Evolutionary conservation across 179 eudicot genomes (phyloP), one percentile per base, ranked within the genome.

Genomic region (Beta corolliflora): DNA sequence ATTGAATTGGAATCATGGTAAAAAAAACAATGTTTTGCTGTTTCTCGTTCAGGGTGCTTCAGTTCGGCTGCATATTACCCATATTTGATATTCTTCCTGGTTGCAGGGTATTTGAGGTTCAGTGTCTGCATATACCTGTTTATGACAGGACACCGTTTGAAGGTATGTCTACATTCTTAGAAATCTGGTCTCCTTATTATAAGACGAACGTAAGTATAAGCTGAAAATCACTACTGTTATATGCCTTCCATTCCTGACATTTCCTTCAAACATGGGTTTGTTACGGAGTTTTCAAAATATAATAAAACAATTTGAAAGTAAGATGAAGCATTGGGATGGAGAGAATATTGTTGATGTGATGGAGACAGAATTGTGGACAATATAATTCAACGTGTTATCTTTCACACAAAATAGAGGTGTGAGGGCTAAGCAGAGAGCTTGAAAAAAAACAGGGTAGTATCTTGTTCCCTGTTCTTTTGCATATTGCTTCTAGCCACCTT

Each of bases 41-140:
- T 25, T 59, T 63, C 36, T 21, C 10, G 11, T 36, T 36, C 9
- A 29, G 23, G 67, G 23, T 48, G 60, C 77, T 70, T 76, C 25
- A 14, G 3, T 19, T 61, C 13, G 13, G 55, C 41, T 52, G 25
- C 60, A 16, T 52, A 21, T 18, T 71, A 78, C 29, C 53, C 53
- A 54, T 44, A 3, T 67, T 25, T 75, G 54, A 80, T 71, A 9
- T 13, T 70, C 59, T 66, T 44, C 52, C 83, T 83, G 77, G 45
- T 64, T 87, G 86, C 88, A 92, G 97, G 88, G 94, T 87, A 80
- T 94, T 93, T 84, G 89, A 91, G 78, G 91, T 92, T 64, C 88
- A 88, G 61, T 93, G 98, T 82, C 80, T 92, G 88, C 97, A 93
- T 76, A 91, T 93, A 85, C 97, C 98, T 64, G 89, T 91, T 78